phyloP scores from a whole-genome alignment of 192 early-diverging fungal genomes.

The Linnemannia elongata region DNA sequence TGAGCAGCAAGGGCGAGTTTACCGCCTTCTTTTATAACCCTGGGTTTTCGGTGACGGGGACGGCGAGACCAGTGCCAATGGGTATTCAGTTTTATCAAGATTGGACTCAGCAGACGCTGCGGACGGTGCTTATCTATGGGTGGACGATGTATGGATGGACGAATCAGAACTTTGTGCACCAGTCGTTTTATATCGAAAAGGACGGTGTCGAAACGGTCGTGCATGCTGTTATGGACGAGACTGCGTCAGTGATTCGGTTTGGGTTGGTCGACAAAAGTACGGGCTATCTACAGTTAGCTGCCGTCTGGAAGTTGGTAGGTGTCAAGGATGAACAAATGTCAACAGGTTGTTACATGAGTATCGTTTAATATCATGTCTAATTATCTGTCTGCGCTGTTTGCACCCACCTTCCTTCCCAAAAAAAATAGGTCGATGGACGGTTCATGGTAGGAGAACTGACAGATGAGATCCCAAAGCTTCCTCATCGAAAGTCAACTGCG shows the following conservation, averaged over 20 bases:
- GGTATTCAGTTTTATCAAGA: background rate
- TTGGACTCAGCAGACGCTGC: no score
- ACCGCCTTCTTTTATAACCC: slow-evolving; percentile 2
- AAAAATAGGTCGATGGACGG: background rate
- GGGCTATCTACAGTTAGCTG: background rate
- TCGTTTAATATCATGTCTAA: background rate
- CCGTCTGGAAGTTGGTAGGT: background rate
- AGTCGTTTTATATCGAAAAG: background rate
- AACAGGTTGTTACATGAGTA: no score
- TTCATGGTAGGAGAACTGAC: background rate
- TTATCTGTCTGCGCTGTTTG: background rate
- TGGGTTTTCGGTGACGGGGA: background rate
- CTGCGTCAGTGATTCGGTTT: background rate
- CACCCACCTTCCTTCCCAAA: background rate
- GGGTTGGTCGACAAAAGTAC: background rate
- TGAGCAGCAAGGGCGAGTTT: background rate
- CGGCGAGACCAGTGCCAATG: background rate
- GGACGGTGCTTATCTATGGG: background rate
- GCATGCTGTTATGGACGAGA: background rate
- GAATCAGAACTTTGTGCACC: background rate
- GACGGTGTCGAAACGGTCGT: background rate
- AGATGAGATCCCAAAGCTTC: background rate
- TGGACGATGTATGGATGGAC: background rate
- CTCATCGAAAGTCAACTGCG: background rate
- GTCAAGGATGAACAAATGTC: background rate